These are phyloP conservation scores for Glycine tomentella DNA, from an alignment of 306 rosid genomes.

Conservation along the genomic window DNA sequence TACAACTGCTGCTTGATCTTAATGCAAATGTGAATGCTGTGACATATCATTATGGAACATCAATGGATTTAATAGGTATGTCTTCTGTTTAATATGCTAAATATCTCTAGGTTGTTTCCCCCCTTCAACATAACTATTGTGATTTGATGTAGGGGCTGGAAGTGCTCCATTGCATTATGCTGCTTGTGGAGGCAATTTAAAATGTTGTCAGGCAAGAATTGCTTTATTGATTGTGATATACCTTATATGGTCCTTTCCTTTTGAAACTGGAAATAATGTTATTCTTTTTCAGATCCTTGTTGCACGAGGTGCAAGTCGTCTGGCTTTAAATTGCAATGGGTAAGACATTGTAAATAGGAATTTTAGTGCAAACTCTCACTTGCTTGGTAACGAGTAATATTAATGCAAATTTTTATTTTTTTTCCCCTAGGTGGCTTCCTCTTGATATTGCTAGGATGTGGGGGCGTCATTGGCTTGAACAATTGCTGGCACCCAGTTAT, in stretches of 20 bases:
- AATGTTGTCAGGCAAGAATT: conserved; percentile 93
- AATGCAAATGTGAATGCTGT: conserved; percentile 74
- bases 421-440: conserved; percentile 87
- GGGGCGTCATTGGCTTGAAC: conserved; percentile 98
- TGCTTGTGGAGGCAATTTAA: conserved; percentile 98
- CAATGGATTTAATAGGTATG: conserved; percentile 95
- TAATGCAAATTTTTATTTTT: conserved; percentile 22
- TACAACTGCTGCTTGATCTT: conserved; percentile 89
- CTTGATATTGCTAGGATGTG: conserved; percentile 96
- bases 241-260: conserved; percentile 31
- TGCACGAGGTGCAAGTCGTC: conserved; percentile 86
- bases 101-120: conserved; percentile 26
- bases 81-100: conserved; percentile 13
- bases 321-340: conserved; percentile 96
- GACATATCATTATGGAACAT: conserved; percentile 91
- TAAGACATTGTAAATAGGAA: conserved; percentile 45
- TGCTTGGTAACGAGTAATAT: conserved; percentile 17
- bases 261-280: conserved; percentile 41
- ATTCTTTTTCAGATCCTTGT: conserved; percentile 74
- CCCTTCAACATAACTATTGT: conserved; percentile 12
- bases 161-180: conserved; percentile 97
- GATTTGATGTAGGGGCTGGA: conserved; percentile 81
- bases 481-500: conserved; percentile 78
- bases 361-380: conserved; percentile 16
- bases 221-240: conserved; percentile 33